These are phyloP conservation scores for Fusarium floridanum DNA, from an alignment of 2,329 filamentous ascomycete species.

Conservation along the genomic window DNA sequence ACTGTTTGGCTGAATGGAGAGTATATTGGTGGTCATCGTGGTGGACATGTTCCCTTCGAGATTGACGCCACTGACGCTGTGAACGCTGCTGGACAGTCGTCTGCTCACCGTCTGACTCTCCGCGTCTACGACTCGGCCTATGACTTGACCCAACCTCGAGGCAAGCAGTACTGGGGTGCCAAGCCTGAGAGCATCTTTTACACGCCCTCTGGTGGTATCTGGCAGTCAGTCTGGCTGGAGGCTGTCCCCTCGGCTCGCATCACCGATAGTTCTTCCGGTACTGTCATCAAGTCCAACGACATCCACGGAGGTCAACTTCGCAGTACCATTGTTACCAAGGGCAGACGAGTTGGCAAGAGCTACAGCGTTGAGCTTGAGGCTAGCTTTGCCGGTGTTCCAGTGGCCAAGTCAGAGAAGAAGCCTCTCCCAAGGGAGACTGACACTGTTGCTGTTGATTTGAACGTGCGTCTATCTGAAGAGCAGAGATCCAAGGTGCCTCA, in stretches of 20 bases:
- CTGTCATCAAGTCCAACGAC: conserved; percentile 67
- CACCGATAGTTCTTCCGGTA: conserved; percentile 69
- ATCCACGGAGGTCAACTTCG: conserved; percentile 65
- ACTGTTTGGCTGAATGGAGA: conserved; percentile 68
- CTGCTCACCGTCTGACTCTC: conserved; percentile 61
- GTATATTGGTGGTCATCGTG: conserved; percentile 66
- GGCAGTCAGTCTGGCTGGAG: conserved; percentile 70
- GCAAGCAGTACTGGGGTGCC: conserved; percentile 76
- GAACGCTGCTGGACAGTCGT: conserved; percentile 37
- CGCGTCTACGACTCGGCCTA: conserved; percentile 74
- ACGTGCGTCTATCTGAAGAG: conserved; percentile 61
- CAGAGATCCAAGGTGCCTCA: conserved; percentile 56
- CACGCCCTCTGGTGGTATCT: conserved; percentile 69
- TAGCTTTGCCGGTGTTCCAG: conserved; percentile 60
- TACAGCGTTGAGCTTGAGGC: conserved; percentile 67
- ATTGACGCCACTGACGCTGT: conserved; percentile 69
- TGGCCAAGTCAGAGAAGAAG: conserved; percentile 59
- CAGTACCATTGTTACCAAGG: conserved; percentile 63
- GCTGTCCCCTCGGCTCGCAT: conserved; percentile 65
- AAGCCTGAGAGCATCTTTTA: conserved; percentile 73
- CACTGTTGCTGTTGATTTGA: conserved; percentile 60
- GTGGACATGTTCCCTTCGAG: conserved; percentile 70
- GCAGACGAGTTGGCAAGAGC: conserved; percentile 59
- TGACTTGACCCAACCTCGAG: conserved; percentile 74
- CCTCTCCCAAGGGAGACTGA: conserved; percentile 64